Percentiles rank a stretch among this genome's conserved stretches.
phyloP scores from a whole-genome alignment of 2,329 filamentous ascomycete genomes.

The Trichoderma koningiopsis region DNA sequence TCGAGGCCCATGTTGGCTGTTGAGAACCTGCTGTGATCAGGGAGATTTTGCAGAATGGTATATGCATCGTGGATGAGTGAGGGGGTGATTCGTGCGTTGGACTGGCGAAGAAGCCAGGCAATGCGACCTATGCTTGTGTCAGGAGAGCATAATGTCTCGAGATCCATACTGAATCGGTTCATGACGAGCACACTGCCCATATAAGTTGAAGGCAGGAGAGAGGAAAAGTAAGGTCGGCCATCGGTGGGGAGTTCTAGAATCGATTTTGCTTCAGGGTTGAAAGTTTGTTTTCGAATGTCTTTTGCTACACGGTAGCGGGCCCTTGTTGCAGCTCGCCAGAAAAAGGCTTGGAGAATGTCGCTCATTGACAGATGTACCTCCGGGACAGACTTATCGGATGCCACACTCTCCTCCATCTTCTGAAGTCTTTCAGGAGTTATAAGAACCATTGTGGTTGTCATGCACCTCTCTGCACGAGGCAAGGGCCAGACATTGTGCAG shows the following conservation, averaged over 20 bases:
- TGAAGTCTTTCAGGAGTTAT: constrained; percentile 37
- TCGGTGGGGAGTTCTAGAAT: constrained; percentile 42
- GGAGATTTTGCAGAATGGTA: constrained; percentile 33
- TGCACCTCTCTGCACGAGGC: constrained; percentile 32
- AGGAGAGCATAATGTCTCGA: constrained; percentile 35
- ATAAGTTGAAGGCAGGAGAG: constrained; percentile 34
- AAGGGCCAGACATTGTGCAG: constrained; percentile 36
- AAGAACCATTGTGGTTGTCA: constrained; percentile 38
- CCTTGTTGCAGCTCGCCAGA: constrained; percentile 42
- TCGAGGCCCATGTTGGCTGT: constrained; percentile 35
- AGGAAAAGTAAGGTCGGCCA: constrained; percentile 36
- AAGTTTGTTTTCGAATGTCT: constrained; percentile 29
- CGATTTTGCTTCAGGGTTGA: constrained; percentile 32
- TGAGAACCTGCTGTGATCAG: constrained; percentile 33
- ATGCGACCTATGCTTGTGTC: constrained; percentile 34
- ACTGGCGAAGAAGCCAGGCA: constrained; percentile 33
- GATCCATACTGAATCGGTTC: constrained; percentile 33
- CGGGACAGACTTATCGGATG: background rate
- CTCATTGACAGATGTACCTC: constrained; percentile 36
- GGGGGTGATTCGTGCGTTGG: constrained; percentile 33
- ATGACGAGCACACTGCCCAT: constrained; percentile 37
- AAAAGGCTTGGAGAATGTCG: constrained; percentile 45
- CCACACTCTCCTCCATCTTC: background rate
- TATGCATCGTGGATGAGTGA: constrained; percentile 36
- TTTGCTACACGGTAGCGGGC: constrained; percentile 40